A percentile compares a stretch with the other conserved stretches of the same genome.
phyloP scores from a whole-genome alignment of 208 protist species.

The Jaenimonas drosophilae region DNA sequence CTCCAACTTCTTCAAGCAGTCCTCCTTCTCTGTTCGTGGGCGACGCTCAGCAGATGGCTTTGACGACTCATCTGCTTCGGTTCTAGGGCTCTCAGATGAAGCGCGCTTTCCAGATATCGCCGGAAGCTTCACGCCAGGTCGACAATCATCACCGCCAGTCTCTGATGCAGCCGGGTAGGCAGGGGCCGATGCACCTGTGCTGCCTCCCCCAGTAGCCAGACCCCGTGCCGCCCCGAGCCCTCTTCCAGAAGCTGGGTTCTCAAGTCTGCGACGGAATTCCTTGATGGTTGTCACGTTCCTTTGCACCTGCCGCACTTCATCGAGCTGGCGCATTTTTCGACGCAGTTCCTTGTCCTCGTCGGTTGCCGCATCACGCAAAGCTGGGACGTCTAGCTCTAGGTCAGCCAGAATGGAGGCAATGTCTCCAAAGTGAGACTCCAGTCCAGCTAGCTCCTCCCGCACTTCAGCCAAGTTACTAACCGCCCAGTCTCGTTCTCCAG shows the following conservation, averaged over 20 bases:
- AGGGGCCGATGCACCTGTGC: too few relatives aligned
- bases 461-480: conserved; percentile 47
- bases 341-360: conserved; percentile 1
- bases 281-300: conserved; percentile 7
- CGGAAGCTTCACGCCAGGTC: too few relatives aligned
- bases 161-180: too few relatives aligned
- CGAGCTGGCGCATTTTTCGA: conserved; percentile 4
- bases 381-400: conserved; percentile 31
- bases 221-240: neutral
- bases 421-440: conserved; percentile 30
- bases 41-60: too few relatives aligned
- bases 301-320: conserved; percentile 10
- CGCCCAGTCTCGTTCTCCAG: conserved; percentile 50
- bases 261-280: neutral
- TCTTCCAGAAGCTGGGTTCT: neutral
- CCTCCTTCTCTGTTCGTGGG: too few relatives aligned
- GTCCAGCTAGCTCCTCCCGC: conserved; percentile 22
- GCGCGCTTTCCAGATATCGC: too few relatives aligned
- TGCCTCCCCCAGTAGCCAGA: too few relatives aligned
- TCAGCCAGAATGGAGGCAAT: conserved; percentile 17
- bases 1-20: too few relatives aligned
- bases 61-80: too few relatives aligned
- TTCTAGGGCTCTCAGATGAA: too few relatives aligned
- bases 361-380: neutral
- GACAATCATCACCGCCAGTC: too few relatives aligned